phyloP scores from a whole-genome alignment of 2,329 filamentous ascomycete species.

The Trichoderma oligosporum region DNA sequence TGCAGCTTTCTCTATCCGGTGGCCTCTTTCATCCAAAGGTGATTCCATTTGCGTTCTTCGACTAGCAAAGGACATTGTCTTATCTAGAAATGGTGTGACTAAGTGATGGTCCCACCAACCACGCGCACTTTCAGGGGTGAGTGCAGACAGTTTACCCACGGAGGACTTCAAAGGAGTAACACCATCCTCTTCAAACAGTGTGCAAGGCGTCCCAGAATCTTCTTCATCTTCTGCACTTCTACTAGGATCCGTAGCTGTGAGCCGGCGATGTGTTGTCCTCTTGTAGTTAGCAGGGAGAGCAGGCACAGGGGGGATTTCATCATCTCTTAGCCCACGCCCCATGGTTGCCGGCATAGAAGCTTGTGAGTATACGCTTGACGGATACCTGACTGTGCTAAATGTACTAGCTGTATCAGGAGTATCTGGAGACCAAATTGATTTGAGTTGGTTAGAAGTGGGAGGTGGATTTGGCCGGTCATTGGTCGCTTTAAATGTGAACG shows the following conservation, averaged over 20 bases:
- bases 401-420: conserved; percentile 50
- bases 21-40: conserved; percentile 25
- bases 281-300: conserved; percentile 47
- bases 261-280: conserved; percentile 33
- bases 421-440: conserved; percentile 59
- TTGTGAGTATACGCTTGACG: conserved; percentile 62
- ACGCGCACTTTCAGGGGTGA: conserved; percentile 48
- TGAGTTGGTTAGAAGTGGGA: conserved; percentile 32
- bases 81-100: conserved; percentile 62
- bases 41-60: conserved; percentile 34
- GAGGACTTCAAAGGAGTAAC: conserved; percentile 39
- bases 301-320: conserved; percentile 57
- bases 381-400: conserved; percentile 40
- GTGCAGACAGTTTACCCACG: conserved; percentile 36
- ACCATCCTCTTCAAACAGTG: conserved; percentile 68
- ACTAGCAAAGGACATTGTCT: conserved; percentile 41
- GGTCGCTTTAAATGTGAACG: not conserved
- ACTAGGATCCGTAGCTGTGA: conserved; percentile 36
- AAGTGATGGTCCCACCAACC: conserved; percentile 77
- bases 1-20: not conserved
- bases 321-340: conserved; percentile 18
- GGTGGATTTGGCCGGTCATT: conserved; percentile 21
- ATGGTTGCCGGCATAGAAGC: conserved; percentile 38
- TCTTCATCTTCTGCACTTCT: conserved; percentile 42
- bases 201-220: conserved; percentile 55